phyloP scores from a whole-genome alignment of 108 stramenopile genomes.

The Nitzschia palea region DNA sequence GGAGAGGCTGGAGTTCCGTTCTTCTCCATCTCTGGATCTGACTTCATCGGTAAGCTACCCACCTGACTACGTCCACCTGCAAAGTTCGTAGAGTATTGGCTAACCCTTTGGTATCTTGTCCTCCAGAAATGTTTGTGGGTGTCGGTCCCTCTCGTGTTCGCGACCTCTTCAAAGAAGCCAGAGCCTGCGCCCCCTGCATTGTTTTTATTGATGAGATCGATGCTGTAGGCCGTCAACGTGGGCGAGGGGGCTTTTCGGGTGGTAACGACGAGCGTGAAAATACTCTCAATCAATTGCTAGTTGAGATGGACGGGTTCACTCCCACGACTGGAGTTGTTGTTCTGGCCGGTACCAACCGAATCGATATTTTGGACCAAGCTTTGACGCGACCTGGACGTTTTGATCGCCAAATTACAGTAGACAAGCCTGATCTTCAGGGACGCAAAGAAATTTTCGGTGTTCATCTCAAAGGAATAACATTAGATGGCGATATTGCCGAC shows the following conservation, averaged over 20 bases:
- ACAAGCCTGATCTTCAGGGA: constrained; percentile 91
- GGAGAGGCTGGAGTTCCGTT: constrained; percentile 98
- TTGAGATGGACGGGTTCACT: constrained; percentile 98
- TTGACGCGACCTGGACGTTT: constrained; percentile 92
- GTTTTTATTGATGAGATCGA: constrained; percentile 99
- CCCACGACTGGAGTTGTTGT: constrained; percentile 87
- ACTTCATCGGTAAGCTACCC: constrained; percentile 79
- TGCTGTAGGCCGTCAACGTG: constrained; percentile 96
- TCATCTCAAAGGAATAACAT: constrained; percentile 81
- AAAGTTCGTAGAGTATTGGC: no score
- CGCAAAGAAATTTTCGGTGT: constrained; percentile 93
- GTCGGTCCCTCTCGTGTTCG: constrained; percentile 97
- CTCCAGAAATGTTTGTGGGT: constrained; percentile 97
- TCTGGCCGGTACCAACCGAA: constrained; percentile 93
- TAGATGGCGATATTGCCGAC: constrained; percentile 67
- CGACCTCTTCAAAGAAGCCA: constrained; percentile 95
- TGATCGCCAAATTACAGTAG: constrained; percentile 94
- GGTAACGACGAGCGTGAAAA: constrained; percentile 98
- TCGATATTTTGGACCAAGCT: constrained; percentile 91
- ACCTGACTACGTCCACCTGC: no score
- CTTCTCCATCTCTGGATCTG: constrained; percentile 92
- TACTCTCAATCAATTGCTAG: constrained; percentile 97
- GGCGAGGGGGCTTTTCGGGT: constrained; percentile 82
- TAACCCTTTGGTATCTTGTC: no score
- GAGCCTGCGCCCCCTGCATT: constrained; percentile 93